These are phyloP conservation scores for Apiospora koreana DNA, from an alignment of 2,329 filamentous ascomycete species.

Conservation along the genomic window DNA sequence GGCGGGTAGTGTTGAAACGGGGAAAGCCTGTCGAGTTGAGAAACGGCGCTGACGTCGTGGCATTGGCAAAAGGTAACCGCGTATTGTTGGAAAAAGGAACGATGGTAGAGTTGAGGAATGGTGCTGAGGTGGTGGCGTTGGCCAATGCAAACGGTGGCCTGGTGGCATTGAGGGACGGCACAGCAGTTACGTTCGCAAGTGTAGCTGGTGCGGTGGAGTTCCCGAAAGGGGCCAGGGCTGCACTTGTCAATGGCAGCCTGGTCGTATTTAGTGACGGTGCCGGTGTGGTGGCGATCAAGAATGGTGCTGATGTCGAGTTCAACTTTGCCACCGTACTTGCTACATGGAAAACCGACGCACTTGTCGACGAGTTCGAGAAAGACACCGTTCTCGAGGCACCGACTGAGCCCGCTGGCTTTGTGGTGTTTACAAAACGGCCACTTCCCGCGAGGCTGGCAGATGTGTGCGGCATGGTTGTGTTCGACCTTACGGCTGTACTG, in stretches of 20 bases:
- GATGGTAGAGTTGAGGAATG: conserved; percentile 16
- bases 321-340: conserved; percentile 4
- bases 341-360: background rate
- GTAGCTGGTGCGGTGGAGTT: background rate
- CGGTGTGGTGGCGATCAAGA: conserved; percentile 1
- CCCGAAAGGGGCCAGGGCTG: background rate
- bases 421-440: conserved; percentile 9
- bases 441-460: background rate
- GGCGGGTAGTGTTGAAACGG: conserved; percentile 11
- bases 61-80: conserved; percentile 11
- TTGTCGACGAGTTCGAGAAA: background rate
- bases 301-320: conserved; percentile 1
- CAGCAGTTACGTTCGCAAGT: background rate
- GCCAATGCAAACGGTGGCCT: background rate
- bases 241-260: background rate
- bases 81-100: conserved; percentile 12
- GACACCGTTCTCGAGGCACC: background rate
- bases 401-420: background rate
- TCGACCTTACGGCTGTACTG: conserved; percentile 9
- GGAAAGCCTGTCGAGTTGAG: conserved; percentile 17
- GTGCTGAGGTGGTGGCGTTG: conserved; percentile 13
- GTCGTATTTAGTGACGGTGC: background rate
- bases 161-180: background rate
- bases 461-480: background rate
- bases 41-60: conserved; percentile 16